These are phyloP conservation scores for Magnaporthales sp. DNA, from an alignment of 2,329 filamentous ascomycete species.

Conservation along the genomic window DNA sequence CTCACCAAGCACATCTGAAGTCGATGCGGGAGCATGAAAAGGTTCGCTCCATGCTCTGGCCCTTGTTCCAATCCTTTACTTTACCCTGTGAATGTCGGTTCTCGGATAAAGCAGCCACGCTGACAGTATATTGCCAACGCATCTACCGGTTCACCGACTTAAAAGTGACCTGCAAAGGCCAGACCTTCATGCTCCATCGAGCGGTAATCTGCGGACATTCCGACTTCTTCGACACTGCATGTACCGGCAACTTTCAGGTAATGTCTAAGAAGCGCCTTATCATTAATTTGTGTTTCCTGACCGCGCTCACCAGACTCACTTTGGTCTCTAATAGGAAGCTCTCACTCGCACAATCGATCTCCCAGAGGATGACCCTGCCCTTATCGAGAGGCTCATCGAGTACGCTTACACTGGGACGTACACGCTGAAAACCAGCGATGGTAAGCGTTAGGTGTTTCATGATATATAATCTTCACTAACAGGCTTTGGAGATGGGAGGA, in stretches of 20 bases:
- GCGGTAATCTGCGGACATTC: neutral
- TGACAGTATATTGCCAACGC: neutral
- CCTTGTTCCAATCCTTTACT: neutral
- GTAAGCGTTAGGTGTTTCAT: too few relatives aligned
- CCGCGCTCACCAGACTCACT: neutral
- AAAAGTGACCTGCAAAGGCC: neutral
- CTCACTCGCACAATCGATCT: neutral
- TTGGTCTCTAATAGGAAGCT: neutral
- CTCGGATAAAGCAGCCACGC: too few relatives aligned
- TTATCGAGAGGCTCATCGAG: neutral
- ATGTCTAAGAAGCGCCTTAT: neutral
- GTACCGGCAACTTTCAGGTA: neutral
- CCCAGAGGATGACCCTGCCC: neutral
- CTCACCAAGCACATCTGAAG: too few relatives aligned
- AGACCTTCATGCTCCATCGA: neutral
- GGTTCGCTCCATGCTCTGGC: too few relatives aligned
- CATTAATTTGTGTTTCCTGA: neutral
- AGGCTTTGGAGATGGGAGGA: too few relatives aligned
- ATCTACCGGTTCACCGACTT: neutral
- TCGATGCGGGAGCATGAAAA: too few relatives aligned
- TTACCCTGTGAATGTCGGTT: neutral
- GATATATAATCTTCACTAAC: too few relatives aligned
- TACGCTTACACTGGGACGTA: neutral
- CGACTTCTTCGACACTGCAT: neutral
- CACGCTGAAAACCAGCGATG: neutral